Conservation (phyloP, 2,329 filamentous ascomycete genomes). For the Epichloe gansuensis region DNA sequence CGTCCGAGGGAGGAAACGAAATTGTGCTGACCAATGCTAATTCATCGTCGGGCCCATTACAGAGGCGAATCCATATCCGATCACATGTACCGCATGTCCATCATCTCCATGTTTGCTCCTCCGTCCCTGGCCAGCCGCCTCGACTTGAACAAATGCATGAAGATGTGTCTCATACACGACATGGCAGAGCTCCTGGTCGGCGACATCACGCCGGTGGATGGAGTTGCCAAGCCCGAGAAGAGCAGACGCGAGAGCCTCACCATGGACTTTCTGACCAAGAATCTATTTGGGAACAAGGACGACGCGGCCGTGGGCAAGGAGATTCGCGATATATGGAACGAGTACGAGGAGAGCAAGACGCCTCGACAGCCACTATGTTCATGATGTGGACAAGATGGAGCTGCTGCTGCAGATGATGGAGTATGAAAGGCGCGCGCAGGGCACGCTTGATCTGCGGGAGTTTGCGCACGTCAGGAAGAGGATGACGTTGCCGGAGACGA, state of each 20-base stretch:
- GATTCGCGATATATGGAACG: constrained; percentile 75
- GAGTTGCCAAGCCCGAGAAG: constrained; percentile 78
- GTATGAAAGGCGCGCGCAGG: constrained; percentile 66
- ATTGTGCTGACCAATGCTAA: background rate
- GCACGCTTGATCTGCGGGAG: constrained; percentile 66
- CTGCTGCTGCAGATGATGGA: constrained; percentile 90
- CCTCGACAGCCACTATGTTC: constrained; percentile 77
- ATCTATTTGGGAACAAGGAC: constrained; percentile 61
- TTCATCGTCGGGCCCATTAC: background rate
- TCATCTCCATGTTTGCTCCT: constrained; percentile 88
- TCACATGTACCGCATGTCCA: constrained; percentile 99
- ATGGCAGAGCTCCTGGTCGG: constrained; percentile 94
- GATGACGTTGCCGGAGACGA: constrained; percentile 66
- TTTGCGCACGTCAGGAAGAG: constrained; percentile 68
- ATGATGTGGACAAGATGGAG: constrained; percentile 97
- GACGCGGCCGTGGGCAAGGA: constrained; percentile 57
- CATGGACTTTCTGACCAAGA: constrained; percentile 78
- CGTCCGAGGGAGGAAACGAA: too few relatives aligned
- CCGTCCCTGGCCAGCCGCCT: constrained; percentile 57
- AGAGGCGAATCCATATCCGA: constrained; percentile 87
- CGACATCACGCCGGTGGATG: constrained; percentile 90
- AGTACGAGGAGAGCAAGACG: constrained; percentile 84
- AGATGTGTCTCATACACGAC: constrained; percentile 94
- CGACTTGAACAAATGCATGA: constrained; percentile 73
- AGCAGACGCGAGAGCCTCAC: constrained; percentile 72